These are phyloP conservation scores for Komagataella pastoris DNA, from an alignment of 805 yeast genomes.

Conservation along the genomic window DNA sequence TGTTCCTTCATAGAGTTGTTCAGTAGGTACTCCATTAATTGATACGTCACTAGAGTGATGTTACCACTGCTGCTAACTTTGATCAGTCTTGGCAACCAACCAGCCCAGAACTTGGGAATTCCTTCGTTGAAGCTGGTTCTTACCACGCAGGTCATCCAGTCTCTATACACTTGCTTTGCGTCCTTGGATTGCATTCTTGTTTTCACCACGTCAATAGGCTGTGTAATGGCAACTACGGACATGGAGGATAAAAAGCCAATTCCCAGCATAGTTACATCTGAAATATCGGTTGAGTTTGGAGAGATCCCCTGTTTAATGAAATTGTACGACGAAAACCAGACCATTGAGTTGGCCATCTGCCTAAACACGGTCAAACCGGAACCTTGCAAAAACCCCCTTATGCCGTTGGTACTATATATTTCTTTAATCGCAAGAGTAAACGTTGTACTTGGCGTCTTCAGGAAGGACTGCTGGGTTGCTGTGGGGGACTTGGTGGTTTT, in stretches of 20 bases:
- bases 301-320: conserved; percentile 58
- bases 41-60: conserved; percentile 52
- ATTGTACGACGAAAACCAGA: conserved; percentile 75
- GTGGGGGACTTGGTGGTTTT: conserved; percentile 1
- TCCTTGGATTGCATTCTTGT: conserved; percentile 75
- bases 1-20: conserved; percentile 20
- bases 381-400: conserved; percentile 73
- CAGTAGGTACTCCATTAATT: conserved; percentile 35
- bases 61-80: conserved; percentile 65
- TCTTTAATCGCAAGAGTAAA: conserved; percentile 42
- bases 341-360: conserved; percentile 67
- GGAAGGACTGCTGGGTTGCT: conserved; percentile 17
- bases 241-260: conserved; percentile 54
- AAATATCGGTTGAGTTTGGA: conserved; percentile 31
- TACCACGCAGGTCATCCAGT: conserved; percentile 43
- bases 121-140: conserved; percentile 35
- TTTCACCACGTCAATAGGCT: conserved; percentile 81
- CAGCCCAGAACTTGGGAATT: conserved; percentile 35
- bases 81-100: conserved; percentile 53
- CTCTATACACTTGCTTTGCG: conserved; percentile 42
- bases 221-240: conserved; percentile 68
- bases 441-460: conserved; percentile 39
- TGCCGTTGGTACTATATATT: conserved; percentile 61
- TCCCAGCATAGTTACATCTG: conserved; percentile 19
- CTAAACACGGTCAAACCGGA: conserved; percentile 70